phyloP scores from a whole-genome alignment of 768 basidiomycete species.

The Mycena venus region DNA sequence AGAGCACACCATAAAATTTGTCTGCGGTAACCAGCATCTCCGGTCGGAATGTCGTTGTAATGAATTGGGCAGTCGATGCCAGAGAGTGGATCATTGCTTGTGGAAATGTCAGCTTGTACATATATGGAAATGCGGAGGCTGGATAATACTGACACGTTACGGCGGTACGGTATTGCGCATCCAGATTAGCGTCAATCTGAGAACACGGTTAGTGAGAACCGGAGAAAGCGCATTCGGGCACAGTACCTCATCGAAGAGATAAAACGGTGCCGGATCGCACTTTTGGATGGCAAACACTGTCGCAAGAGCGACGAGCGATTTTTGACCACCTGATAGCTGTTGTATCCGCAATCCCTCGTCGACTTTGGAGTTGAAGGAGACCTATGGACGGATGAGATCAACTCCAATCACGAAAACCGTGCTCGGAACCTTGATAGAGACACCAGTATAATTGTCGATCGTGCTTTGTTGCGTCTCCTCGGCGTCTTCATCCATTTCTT shows the following conservation, averaged over 20 bases:
- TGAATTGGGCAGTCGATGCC: constrained; percentile 91
- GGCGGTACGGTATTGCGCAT: constrained; percentile 97
- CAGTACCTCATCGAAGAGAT: constrained; percentile 94
- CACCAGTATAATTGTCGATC: constrained; percentile 96
- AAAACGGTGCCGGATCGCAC: constrained; percentile 99
- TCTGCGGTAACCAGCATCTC: constrained; percentile 97
- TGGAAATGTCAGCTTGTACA: not conserved
- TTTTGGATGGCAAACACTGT: constrained; percentile 99
- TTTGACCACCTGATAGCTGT: constrained; percentile 97
- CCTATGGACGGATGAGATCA: constrained; percentile 58
- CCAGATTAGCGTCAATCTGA: constrained; percentile 96
- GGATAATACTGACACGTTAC: constrained; percentile 79
- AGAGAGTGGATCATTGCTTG: constrained; percentile 95
- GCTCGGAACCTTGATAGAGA: constrained; percentile 86
- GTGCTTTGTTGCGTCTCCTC: constrained; percentile 80
- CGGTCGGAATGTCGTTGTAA: constrained; percentile 97
- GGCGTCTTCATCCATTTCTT: constrained; percentile 78
- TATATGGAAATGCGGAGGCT: not conserved
- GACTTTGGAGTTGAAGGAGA: constrained; percentile 98
- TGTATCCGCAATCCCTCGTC: constrained; percentile 98
- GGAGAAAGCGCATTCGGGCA: not conserved
- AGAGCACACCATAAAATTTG: constrained; percentile 97
- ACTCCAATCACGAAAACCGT: not conserved
- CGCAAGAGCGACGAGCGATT: constrained; percentile 95
- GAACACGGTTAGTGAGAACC: not conserved